Percentiles rank a stretch among this genome's conserved stretches.
Conservation (phyloP, 768 basidiomycete genomes). For the Boletus eberwhitei region DNA sequence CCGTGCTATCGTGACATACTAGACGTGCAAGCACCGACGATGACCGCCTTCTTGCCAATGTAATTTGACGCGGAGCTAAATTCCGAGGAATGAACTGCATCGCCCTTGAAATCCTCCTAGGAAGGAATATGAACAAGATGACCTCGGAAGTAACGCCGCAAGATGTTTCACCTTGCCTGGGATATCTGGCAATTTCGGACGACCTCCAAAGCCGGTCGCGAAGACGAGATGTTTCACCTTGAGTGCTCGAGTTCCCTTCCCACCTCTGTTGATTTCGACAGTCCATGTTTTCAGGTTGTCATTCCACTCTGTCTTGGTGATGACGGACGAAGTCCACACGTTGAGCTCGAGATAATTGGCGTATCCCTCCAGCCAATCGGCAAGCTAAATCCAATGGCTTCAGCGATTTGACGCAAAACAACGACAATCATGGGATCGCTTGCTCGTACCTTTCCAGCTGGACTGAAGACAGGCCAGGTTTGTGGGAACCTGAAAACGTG, state of each 20-base stretch:
- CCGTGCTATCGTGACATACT: conserved; percentile 30
- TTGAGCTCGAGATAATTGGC: conserved; percentile 57
- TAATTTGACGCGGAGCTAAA: conserved; percentile 49
- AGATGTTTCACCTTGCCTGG: conserved; percentile 37
- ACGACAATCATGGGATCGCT: no score
- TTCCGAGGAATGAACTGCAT: conserved; percentile 48
- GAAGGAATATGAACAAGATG: neutral
- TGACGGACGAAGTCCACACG: conserved; percentile 54
- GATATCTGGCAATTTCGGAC: conserved; percentile 42
- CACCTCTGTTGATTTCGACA: conserved; percentile 37
- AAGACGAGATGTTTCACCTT: conserved; percentile 52
- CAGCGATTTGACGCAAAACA: neutral
- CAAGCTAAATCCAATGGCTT: conserved; percentile 40
- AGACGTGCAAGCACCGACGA: conserved; percentile 69
- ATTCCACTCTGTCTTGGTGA: conserved; percentile 39
- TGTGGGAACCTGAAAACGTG: conserved; percentile 44
- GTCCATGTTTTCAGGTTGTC: conserved; percentile 42
- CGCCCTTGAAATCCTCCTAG: conserved; percentile 52
- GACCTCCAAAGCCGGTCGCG: conserved; percentile 50
- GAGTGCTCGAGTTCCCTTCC: conserved; percentile 34
- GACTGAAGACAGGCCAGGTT: conserved; percentile 53
- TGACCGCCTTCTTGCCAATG: conserved; percentile 59
- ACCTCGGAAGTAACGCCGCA: neutral
- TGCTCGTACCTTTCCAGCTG: conserved; percentile 44
- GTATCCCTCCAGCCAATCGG: conserved; percentile 64